Percentiles rank a stretch among this genome's conserved stretches.
These are phyloP conservation scores for Corylus heterophylla DNA, from an alignment of 306 rosid genomes.

Conservation along the genomic window DNA sequence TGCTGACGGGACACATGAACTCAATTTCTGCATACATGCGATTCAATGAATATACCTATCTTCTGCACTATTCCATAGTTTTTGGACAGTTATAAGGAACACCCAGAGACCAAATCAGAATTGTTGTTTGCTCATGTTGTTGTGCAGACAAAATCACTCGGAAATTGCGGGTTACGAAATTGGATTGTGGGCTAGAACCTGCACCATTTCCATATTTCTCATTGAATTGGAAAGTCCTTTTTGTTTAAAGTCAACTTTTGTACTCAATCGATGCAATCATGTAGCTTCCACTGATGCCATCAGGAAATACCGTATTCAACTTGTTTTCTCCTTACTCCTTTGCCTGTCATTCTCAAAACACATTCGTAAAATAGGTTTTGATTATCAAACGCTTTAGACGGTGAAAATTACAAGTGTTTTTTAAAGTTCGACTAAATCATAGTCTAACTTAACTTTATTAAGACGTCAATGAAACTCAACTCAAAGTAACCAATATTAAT, in stretches of 20 bases:
- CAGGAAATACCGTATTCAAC: neutral
- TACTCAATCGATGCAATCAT: neutral
- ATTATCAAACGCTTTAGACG: too few species aligned
- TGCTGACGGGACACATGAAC: conserved; percentile 4
- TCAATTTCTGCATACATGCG: conserved; percentile 19
- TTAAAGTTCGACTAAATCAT: too few species aligned
- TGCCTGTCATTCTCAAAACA: too few species aligned
- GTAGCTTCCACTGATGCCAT: neutral
- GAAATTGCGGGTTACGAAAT: neutral
- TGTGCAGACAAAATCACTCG: too few species aligned
- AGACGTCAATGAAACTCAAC: too few species aligned
- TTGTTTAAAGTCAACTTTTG: neutral
- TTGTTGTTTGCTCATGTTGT: neutral
- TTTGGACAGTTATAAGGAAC: too few species aligned
- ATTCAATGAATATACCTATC: conserved; percentile 21
- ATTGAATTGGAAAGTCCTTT: neutral
- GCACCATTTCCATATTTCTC: neutral
- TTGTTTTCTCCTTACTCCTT: neutral
- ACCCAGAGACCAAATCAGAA: too few species aligned
- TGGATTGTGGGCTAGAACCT: neutral
- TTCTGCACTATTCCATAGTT: too few species aligned
- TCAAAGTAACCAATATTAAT: too few species aligned
- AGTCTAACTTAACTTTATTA: too few species aligned
- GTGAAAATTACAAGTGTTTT: too few species aligned
- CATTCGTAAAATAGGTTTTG: too few species aligned